Evolutionary conservation across 2,329 filamentous ascomycete genomes (phyloP), one percentile per base, ranked within the genome.

Genomic region (Curvularia lunata): DNA sequence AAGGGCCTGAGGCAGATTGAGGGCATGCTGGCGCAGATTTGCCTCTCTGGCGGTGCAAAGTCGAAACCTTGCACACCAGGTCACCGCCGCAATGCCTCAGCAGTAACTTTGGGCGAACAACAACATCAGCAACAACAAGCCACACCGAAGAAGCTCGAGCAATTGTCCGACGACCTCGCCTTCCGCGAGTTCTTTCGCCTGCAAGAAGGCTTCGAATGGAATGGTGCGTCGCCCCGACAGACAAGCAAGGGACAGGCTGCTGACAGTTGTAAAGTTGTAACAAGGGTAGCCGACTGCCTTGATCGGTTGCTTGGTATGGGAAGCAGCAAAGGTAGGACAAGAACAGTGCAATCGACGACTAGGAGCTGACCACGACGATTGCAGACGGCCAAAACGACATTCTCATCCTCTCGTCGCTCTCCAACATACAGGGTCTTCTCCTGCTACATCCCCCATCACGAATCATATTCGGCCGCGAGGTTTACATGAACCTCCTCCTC

Each of bases 131-230:
- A 37, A 5, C 65, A 68, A 34, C 63, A 67, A 49, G 52, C 65
- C 1, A 59, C 70, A 21, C 68, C 75, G n/a, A 78, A 77, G 78
- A 82, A 76, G 73, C 83, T 97, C 48, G 80, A 81, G 21, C 88
- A 92, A 56, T 80, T 97, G 62, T 84, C 86, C 49, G 86, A 88
- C 63, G 95, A 98, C 77, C 91, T 91, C 19, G 94, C 93, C 19
- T 98, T 97, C 75, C 84, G 91, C 65, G 92, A 97, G 78, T 98
- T 98, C 81, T 97, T 97, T 82, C 92, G 96, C 76, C 77, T 98
- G 65, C 95, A 99, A 77, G 93, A 98, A 73, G 91, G 93, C 2
- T 99, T 99, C 74, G 92, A 98, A 80, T 98, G 92, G 91, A 99
- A 99, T 80, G 84, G 86, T 88, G 75, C 58, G 79, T 51, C 41